phyloP scores from a whole-genome alignment of 345 rosid genomes.

The Aquilaria yunnanensis region DNA sequence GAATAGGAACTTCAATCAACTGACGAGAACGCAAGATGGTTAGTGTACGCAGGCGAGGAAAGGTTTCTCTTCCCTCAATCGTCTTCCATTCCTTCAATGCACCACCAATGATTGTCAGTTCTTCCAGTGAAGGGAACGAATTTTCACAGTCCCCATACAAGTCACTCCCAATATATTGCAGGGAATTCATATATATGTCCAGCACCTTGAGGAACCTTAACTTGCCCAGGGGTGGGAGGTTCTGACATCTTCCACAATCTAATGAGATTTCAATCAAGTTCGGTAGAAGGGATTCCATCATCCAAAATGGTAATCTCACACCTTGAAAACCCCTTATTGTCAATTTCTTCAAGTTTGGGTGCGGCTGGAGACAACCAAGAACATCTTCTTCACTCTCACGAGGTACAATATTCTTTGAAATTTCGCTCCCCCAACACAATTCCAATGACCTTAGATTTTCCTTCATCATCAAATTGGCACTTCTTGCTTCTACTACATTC shows the following conservation, averaged over 20 bases:
- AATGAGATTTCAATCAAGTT: too few relatives aligned
- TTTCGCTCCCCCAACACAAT: too few relatives aligned
- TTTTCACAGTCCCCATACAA: conserved; percentile 1
- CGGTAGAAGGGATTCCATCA: too few relatives aligned
- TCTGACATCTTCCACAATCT: background rate
- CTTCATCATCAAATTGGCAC: conserved; percentile 16
- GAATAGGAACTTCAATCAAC: background rate
- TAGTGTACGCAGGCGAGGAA: background rate
- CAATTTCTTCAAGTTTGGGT: too few relatives aligned
- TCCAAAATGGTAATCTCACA: too few relatives aligned
- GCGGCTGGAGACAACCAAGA: too few relatives aligned
- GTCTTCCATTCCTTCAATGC: conserved; percentile 4
- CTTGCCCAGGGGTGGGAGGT: conserved; percentile 8
- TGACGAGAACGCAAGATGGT: background rate
- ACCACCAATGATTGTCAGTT: background rate
- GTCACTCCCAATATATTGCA: conserved; percentile 2
- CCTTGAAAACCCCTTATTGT: too few relatives aligned
- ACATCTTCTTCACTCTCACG: too few relatives aligned
- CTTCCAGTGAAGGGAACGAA: conserved; percentile 4
- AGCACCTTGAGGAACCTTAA: background rate
- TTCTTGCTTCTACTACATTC: conserved; percentile 3
- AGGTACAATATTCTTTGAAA: too few relatives aligned
- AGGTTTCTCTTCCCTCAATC: background rate
- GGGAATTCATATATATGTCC: conserved; percentile 1
- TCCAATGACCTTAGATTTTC: background rate